Percentiles rank a stretch among this genome's conserved stretches.
Evolutionary conservation across 176 grass and related monocot genomes (phyloP).

Genomic region (Aegilops tauschii): DNA sequence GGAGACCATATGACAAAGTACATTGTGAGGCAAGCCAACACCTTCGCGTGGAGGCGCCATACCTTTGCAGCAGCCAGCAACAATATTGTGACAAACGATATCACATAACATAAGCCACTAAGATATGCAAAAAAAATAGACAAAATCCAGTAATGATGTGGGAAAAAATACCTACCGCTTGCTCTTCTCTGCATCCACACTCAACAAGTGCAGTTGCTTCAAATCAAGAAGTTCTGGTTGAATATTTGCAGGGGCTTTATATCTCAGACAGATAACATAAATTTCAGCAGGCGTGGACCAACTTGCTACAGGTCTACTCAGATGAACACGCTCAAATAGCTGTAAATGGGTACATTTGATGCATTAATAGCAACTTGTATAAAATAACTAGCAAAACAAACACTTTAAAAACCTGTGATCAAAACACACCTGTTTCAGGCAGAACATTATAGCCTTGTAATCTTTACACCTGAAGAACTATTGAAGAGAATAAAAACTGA

Average conservation of each 20-base stretch:
- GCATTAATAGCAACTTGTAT: conserved; percentile 15
- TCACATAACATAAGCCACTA: no score
- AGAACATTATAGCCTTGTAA: conserved; percentile 75
- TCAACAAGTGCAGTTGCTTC: conserved; percentile 59
- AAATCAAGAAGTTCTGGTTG: conserved; percentile 81
- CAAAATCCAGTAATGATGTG: no score
- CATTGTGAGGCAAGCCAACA: no score
- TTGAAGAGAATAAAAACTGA: conserved; percentile 20
- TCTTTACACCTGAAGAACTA: conserved; percentile 86
- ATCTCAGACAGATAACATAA: conserved; percentile 71
- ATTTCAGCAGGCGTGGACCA: conserved; percentile 83
- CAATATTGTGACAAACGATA: no score
- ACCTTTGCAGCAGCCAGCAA: no score
- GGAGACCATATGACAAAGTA: no score
- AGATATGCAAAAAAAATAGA: no score
- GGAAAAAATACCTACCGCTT: conserved; percentile 11
- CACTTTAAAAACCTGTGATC: not conserved
- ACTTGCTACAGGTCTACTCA: conserved; percentile 75
- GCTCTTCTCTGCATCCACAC: conserved; percentile 47
- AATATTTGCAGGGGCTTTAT: conserved; percentile 86
- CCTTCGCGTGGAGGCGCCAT: no score
- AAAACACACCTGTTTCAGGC: conserved; percentile 75
- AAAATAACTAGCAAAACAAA: not conserved
- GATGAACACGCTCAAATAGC: conserved; percentile 85
- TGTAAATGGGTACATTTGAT: conserved; percentile 25